A percentile compares a stretch with the other conserved stretches of the same genome.
Evolutionary conservation across 2,329 filamentous ascomycete species (phyloP).

Genomic region (Mycosphaerella sp.): DNA sequence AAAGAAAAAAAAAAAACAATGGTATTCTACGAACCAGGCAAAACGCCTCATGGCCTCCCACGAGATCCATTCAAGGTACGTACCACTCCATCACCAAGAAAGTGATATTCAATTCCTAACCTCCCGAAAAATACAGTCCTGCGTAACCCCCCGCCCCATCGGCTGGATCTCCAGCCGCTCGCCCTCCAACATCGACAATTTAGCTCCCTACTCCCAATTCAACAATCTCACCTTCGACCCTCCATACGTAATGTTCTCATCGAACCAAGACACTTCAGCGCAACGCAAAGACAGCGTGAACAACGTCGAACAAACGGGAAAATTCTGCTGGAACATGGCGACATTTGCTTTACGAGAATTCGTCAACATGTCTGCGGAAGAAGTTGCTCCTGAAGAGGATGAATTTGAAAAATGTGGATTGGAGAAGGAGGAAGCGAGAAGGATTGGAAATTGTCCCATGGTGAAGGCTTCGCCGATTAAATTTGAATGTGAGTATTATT

Average conservation of each 20-base stretch:
- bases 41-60: conserved; percentile 47
- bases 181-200: conserved; percentile 45
- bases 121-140: conserved; percentile 37
- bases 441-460: conserved; percentile 44
- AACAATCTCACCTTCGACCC: conserved; percentile 59
- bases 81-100: not conserved
- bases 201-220: conserved; percentile 58
- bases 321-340: conserved; percentile 33
- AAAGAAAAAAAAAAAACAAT: not conserved
- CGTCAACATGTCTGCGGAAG: conserved; percentile 51
- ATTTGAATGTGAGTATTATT: conserved; percentile 54
- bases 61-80: conserved; percentile 51
- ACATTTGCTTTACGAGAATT: conserved; percentile 51
- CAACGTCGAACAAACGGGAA: conserved; percentile 51
- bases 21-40: conserved; percentile 51
- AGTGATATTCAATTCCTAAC: too few species aligned
- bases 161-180: conserved; percentile 55
- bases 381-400: conserved; percentile 45
- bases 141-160: conserved; percentile 55
- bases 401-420: conserved; percentile 49
- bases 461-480: conserved; percentile 50
- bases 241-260: conserved; percentile 56
- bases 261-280: conserved; percentile 47
- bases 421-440: conserved; percentile 41
- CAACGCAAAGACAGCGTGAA: conserved; percentile 51